These are phyloP conservation scores for Diplodia intermedia DNA, from an alignment of 2,329 filamentous ascomycete genomes.

Conservation along the genomic window DNA sequence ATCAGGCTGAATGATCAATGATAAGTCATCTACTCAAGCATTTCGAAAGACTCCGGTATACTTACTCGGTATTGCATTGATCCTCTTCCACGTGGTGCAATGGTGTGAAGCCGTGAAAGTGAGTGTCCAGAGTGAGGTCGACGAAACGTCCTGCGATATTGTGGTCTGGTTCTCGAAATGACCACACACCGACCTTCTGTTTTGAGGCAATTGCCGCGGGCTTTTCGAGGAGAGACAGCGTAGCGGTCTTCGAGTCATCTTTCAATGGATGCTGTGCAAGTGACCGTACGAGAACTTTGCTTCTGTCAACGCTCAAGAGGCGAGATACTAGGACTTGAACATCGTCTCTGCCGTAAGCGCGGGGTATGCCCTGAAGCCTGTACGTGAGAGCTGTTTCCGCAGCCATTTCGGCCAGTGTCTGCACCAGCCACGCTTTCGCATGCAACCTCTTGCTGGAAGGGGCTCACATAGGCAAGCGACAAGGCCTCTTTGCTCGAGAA, in stretches of 20 bases:
- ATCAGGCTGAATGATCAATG: not conserved
- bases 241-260: not conserved
- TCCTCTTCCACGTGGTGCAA: not conserved
- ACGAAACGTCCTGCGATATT: not conserved
- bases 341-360: not conserved
- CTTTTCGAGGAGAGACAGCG: not conserved
- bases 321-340: not conserved
- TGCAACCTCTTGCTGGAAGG: not conserved
- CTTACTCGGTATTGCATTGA: not conserved
- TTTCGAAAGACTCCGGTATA: not conserved
- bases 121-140: not conserved
- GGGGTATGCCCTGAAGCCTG: conserved; percentile 4
- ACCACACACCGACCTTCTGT: not conserved
- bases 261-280: not conserved
- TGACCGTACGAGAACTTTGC: not conserved
- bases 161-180: not conserved
- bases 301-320: not conserved
- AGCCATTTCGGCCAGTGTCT: not conserved
- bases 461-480: not conserved
- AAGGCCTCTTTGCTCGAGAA: not conserved
- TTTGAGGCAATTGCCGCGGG: not conserved
- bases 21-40: not conserved
- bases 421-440: not conserved
- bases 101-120: not conserved
- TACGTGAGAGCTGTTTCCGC: not conserved